Evolutionary conservation across 306 rosid genomes (phyloP), one percentile per base, ranked within the genome.

Genomic region (Prunus mira): DNA sequence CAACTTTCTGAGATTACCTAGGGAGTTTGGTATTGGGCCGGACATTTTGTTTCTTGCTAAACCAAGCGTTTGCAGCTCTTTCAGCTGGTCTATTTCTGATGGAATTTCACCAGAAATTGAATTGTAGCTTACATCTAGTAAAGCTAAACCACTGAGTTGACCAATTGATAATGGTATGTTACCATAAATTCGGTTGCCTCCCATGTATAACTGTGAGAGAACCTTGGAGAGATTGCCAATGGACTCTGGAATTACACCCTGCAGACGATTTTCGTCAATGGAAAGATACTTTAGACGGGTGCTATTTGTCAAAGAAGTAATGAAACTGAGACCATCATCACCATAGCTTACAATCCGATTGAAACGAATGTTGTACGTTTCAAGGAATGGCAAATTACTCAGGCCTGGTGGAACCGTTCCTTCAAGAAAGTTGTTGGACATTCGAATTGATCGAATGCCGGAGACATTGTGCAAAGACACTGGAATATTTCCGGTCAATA

Each of bases 361-460:
- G 52, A 55, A 82, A 5, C 93, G 88, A 20, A 93, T 91, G 69
- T 85, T 87, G 45, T 89, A 90, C 91, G 78, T 85, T 41, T 52
- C 64, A 47, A 91, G 91, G 55, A 52, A 62, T 13, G 90, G 95
- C 9, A 91, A 76, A 69, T 90, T 93, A 67, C 89, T 93, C 15
- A 93, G 79, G 50, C 95, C 97, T 19, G 91, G 88, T 66, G 96
- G 93, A 50, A 91, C 85, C 3, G 87, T 77, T 22, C 96, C 97
- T 72, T 88, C 93, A 19, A 88, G 74, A 34, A 65, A 71, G 72
- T 88, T 93, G 69, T 65, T 27, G 3, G 83, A 85, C 82, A 91
- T 82, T 0, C 91, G 77, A 12, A 93, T 84, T 50, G 80, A 51
- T 66, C 61, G 28, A 63, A 89, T 89, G 28, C 84, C 85, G 18